Evolutionary conservation across 2,329 filamentous ascomycete genomes (phyloP).

Genomic region (Fusarium marasasianum): DNA sequence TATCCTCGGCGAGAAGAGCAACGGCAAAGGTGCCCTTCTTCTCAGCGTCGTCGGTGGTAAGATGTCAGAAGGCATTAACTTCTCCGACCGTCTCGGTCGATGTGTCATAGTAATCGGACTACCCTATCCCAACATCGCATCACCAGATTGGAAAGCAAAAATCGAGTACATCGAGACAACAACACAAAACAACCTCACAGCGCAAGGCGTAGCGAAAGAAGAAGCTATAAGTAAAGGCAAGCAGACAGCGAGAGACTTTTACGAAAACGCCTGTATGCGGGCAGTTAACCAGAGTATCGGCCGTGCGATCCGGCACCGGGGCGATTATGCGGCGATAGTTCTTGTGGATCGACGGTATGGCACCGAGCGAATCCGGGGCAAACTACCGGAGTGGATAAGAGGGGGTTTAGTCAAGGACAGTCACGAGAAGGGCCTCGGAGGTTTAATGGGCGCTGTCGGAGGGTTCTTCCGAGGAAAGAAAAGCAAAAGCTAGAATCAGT

Average conservation of each 20-base stretch:
- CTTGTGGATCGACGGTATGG: constrained; percentile 84
- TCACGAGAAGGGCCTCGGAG: constrained; percentile 61
- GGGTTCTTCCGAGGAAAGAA: constrained; percentile 67
- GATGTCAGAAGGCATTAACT: constrained; percentile 98
- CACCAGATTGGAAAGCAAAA: constrained; percentile 92
- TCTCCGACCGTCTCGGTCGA: constrained; percentile 88
- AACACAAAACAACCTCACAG: constrained; percentile 50
- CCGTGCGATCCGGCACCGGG: constrained; percentile 85
- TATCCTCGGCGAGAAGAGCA: constrained; percentile 60
- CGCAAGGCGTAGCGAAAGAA: constrained; percentile 33
- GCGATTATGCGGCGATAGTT: constrained; percentile 90
- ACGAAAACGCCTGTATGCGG: constrained; percentile 95
- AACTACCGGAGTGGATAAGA: constrained; percentile 90
- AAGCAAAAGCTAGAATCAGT: constrained; percentile 9
- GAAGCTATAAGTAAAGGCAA: constrained; percentile 52
- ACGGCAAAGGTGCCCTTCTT: constrained; percentile 74
- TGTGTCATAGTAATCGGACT: constrained; percentile 92
- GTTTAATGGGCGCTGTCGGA: constrained; percentile 66
- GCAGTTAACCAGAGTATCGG: constrained; percentile 98
- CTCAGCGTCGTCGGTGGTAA: constrained; percentile 94
- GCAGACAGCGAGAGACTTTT: constrained; percentile 77
- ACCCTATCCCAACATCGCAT: constrained; percentile 90
- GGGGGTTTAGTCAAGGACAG: constrained; percentile 67
- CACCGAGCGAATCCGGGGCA: constrained; percentile 75
- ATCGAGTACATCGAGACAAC: constrained; percentile 83